Conservation (phyloP, 768 basidiomycete species). For the Leccinellum luteum region DNA sequence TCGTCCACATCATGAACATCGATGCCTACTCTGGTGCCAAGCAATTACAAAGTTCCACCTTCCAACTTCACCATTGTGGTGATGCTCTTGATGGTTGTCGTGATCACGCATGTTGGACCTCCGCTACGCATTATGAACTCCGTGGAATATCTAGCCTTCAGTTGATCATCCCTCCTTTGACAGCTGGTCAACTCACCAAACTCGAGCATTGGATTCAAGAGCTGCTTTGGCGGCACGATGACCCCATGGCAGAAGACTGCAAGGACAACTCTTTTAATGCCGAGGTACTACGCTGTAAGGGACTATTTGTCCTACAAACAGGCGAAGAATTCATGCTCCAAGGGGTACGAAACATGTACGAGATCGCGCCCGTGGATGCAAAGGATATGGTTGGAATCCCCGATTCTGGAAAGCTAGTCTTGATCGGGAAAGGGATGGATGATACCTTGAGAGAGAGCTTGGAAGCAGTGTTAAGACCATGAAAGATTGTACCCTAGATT, state of each 20-base stretch:
- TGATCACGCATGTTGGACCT: constrained; percentile 34
- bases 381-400: constrained; percentile 46
- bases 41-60: constrained; percentile 22
- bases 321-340: constrained; percentile 77
- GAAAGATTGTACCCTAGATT: constrained; percentile 2
- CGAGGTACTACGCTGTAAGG: constrained; percentile 85
- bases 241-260: constrained; percentile 36
- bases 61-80: constrained; percentile 32
- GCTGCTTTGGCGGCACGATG: constrained; percentile 77
- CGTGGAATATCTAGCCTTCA: constrained; percentile 84
- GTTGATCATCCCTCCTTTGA: constrained; percentile 62
- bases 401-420: constrained; percentile 74
- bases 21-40: constrained; percentile 65
- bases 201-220: constrained; percentile 81
- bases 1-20: constrained; percentile 75
- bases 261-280: constrained; percentile 28
- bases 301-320: constrained; percentile 55
- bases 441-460: constrained; percentile 55
- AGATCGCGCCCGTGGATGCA: constrained; percentile 52
- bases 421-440: constrained; percentile 81
- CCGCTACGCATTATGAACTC: constrained; percentile 58
- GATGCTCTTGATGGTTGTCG: constrained; percentile 30
- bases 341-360: constrained; percentile 89
- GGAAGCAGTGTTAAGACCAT: constrained; percentile 23
- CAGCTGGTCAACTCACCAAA: constrained; percentile 40